Evolutionary conservation across 345 rosid genomes (phyloP).

Genomic region (Gossypium arboreum): DNA sequence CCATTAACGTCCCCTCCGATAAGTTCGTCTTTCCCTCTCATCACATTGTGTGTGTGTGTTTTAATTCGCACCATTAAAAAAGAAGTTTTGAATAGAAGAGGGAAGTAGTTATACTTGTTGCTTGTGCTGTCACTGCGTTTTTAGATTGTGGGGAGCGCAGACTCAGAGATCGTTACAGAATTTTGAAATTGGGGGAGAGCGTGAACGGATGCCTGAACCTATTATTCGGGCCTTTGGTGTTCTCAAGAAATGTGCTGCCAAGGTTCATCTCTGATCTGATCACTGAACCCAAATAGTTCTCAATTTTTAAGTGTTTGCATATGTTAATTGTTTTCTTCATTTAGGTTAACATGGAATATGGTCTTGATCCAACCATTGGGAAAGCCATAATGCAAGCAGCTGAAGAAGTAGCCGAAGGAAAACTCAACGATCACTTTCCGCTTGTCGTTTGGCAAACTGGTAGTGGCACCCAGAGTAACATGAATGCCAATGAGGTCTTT

Average conservation of each 20-base stretch:
- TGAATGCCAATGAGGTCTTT: constrained; percentile 93
- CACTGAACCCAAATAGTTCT: not conserved
- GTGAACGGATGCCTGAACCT: constrained; percentile 94
- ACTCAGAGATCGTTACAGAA: constrained; percentile 94
- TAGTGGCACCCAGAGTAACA: constrained; percentile 98
- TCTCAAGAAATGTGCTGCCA: constrained; percentile 94
- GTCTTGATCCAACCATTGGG: constrained; percentile 82
- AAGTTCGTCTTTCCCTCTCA: constrained; percentile 38
- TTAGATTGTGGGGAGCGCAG: constrained; percentile 95
- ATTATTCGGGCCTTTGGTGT: constrained; percentile 91
- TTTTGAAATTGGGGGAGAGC: constrained; percentile 91
- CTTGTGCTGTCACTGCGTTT: not conserved
- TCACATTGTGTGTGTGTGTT: not conserved
- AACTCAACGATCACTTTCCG: constrained; percentile 78
- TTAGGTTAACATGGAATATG: constrained; percentile 87
- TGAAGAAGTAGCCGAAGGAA: constrained; percentile 89
- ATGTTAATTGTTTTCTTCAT: not conserved
- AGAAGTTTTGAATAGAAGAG: not conserved
- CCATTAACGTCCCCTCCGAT: constrained; percentile 79
- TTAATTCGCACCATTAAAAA: constrained; percentile 10
- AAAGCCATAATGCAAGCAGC: constrained; percentile 95
- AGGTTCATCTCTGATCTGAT: constrained; percentile 36
- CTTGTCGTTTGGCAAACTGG: constrained; percentile 99
- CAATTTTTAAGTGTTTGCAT: not conserved
- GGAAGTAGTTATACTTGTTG: not conserved